A percentile compares a stretch with the other conserved stretches of the same genome.
These are phyloP conservation scores for Phytophthora podocarpi DNA, from an alignment of 352 stramenopile genomes.

Conservation along the genomic window DNA sequence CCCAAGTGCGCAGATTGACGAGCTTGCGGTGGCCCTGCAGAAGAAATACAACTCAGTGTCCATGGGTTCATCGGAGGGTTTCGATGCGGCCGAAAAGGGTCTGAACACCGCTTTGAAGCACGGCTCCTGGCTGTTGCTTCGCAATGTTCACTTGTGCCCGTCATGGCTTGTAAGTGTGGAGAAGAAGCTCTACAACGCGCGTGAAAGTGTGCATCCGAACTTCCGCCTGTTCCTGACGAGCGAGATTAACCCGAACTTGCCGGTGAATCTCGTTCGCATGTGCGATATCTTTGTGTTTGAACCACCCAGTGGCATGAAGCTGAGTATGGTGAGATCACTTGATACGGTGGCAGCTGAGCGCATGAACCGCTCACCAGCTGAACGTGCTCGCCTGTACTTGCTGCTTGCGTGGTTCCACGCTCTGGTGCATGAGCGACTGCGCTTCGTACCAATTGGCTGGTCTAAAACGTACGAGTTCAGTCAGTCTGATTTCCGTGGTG, in stretches of 20 bases:
- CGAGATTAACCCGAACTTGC: slow-evolving; percentile 97
- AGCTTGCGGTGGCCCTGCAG: slow-evolving; percentile 88
- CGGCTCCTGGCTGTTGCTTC: slow-evolving; percentile 98
- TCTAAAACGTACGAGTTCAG: slow-evolving; percentile 99
- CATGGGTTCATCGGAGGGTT: slow-evolving; percentile 98
- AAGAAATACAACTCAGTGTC: slow-evolving; percentile 97
- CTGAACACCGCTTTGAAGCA: slow-evolving; percentile 95
- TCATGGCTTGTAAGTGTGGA: slow-evolving; percentile 97
- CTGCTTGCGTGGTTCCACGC: slow-evolving; percentile 99
- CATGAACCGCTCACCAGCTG: slow-evolving; percentile 89
- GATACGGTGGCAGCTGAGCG: slow-evolving; percentile 91
- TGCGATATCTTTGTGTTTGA: slow-evolving; percentile 99
- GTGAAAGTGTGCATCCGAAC: slow-evolving; percentile 68
- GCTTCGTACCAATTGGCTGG: slow-evolving; percentile 98
- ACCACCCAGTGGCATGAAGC: slow-evolving; percentile 97
- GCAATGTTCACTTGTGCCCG: slow-evolving; percentile 99
- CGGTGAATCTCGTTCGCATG: slow-evolving; percentile 95
- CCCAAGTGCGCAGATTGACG: slow-evolving; percentile 96
- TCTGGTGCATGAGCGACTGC: slow-evolving; percentile 97
- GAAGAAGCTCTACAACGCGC: slow-evolving; percentile 95
- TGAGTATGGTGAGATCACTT: slow-evolving; percentile 96
- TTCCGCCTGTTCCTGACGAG: slow-evolving; percentile 97
- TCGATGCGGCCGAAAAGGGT: slow-evolving; percentile 94
- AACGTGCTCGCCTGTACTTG: slow-evolving; percentile 94
- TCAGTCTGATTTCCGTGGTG: slow-evolving; percentile 97